Evolutionary conservation across 2,329 filamentous ascomycete species (phyloP).

Genomic region (Scopulariopsis brevicaulis): DNA sequence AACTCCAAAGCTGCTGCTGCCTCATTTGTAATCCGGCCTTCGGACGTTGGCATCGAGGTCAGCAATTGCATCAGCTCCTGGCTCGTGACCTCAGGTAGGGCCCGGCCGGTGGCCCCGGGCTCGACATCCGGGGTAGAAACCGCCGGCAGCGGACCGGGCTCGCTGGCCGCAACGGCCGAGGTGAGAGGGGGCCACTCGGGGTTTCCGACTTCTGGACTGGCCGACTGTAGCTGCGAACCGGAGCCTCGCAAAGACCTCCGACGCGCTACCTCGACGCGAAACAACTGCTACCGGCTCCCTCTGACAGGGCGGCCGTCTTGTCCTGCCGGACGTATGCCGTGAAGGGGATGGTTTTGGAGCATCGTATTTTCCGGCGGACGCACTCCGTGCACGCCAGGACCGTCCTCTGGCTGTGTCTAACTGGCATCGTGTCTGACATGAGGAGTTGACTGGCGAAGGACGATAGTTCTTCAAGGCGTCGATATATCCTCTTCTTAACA

Average conservation of each 20-base stretch:
- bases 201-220: background rate
- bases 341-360: slow-evolving; percentile 7
- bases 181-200: background rate
- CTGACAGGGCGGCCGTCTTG: slow-evolving; percentile 2
- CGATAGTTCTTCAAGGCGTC: too few species aligned
- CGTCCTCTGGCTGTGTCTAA: slow-evolving; percentile 5
- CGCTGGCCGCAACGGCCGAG: background rate
- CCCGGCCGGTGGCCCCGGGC: background rate
- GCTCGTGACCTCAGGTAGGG: background rate
- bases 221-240: background rate
- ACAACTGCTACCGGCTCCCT: slow-evolving; percentile 5
- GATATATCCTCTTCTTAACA: too few species aligned
- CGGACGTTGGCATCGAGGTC: background rate
- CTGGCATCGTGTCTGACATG: background rate
- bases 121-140: background rate
- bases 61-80: background rate
- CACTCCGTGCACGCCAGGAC: slow-evolving; percentile 6
- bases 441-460: too few species aligned
- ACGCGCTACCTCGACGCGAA: background rate
- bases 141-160: background rate
- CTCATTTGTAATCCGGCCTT: slow-evolving; percentile 1
- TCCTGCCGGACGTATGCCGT: slow-evolving; percentile 4
- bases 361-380: slow-evolving; percentile 7
- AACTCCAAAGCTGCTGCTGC: background rate
- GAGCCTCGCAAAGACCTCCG: background rate